phyloP scores from a whole-genome alignment of 192 early-diverging fungal genomes.

The Umbelopsis ramanniana region DNA sequence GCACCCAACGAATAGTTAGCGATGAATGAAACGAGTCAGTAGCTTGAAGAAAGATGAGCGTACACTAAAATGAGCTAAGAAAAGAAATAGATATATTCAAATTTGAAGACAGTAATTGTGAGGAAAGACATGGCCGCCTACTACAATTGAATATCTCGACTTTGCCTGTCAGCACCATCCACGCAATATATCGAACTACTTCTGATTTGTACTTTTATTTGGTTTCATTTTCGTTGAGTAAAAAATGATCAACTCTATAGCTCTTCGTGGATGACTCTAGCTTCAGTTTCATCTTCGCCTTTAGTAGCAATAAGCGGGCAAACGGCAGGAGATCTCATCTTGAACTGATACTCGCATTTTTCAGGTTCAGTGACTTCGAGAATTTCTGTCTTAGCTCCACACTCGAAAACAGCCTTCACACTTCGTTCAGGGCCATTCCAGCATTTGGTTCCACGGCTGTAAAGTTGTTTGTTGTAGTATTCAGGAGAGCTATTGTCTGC shows the following conservation, averaged over 20 bases:
- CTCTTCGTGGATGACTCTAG: slow-evolving; percentile 31
- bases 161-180: no score
- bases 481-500: slow-evolving; percentile 29
- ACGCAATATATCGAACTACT: background rate
- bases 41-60: no score
- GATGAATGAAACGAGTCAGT: no score
- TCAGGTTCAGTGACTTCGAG: slow-evolving; percentile 81
- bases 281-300: background rate
- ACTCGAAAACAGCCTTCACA: slow-evolving; percentile 68
- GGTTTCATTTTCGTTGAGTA: background rate
- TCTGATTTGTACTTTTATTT: no score
- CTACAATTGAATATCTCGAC: no score
- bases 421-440: slow-evolving; percentile 93
- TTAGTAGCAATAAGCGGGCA: slow-evolving; percentile 49
- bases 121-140: no score
- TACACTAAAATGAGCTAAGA: no score
- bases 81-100: no score
- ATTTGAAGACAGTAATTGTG: no score
- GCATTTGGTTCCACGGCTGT: slow-evolving; percentile 78
- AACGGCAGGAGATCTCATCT: slow-evolving; percentile 78
- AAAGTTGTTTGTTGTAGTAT: slow-evolving; percentile 66
- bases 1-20: no score
- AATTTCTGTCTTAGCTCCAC: slow-evolving; percentile 72
- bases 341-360: slow-evolving; percentile 91
- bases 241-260: slow-evolving; percentile 20